Evolutionary conservation across 2,329 filamentous ascomycete genomes (phyloP).

Genomic region (Scytalidium sp.): DNA sequence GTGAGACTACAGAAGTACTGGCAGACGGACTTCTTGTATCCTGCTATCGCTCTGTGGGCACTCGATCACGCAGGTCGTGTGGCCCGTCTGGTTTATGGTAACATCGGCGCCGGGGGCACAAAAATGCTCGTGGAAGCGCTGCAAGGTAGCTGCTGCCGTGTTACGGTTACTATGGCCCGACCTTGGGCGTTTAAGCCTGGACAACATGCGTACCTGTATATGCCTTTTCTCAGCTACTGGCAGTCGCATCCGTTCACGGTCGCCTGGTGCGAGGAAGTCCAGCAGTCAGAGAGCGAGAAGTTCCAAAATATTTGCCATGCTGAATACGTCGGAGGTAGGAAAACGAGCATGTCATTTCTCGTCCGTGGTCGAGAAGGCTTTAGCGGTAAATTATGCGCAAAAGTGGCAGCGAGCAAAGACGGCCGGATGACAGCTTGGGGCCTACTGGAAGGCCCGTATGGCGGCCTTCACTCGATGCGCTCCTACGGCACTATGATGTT

Average conservation of each 20-base stretch:
- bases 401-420: neutral
- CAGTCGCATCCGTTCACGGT: slow-evolving; percentile 78
- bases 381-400: neutral
- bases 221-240: slow-evolving; percentile 68
- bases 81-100: slow-evolving; percentile 57
- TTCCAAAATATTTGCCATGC: too few species aligned
- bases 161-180: slow-evolving; percentile 69
- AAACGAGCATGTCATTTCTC: slow-evolving; percentile 63
- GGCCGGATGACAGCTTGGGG: slow-evolving; percentile 35
- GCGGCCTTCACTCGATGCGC: slow-evolving; percentile 63
- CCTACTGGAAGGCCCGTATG: slow-evolving; percentile 72
- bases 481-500: slow-evolving; percentile 75
- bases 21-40: slow-evolving; percentile 56
- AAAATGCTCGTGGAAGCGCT: slow-evolving; percentile 70
- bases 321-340: slow-evolving; percentile 54
- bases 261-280: slow-evolving; percentile 68
- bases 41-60: slow-evolving; percentile 62
- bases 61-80: slow-evolving; percentile 60
- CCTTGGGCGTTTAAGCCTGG: slow-evolving; percentile 70
- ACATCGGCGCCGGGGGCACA: slow-evolving; percentile 62
- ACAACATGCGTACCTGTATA: slow-evolving; percentile 75
- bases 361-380: slow-evolving; percentile 45
- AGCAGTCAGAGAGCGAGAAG: slow-evolving; percentile 44
- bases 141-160: slow-evolving; percentile 67
- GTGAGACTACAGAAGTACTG: slow-evolving; percentile 49